phyloP scores from a whole-genome alignment of 2,329 filamentous ascomycete species.

The Cladosporium phlei region DNA sequence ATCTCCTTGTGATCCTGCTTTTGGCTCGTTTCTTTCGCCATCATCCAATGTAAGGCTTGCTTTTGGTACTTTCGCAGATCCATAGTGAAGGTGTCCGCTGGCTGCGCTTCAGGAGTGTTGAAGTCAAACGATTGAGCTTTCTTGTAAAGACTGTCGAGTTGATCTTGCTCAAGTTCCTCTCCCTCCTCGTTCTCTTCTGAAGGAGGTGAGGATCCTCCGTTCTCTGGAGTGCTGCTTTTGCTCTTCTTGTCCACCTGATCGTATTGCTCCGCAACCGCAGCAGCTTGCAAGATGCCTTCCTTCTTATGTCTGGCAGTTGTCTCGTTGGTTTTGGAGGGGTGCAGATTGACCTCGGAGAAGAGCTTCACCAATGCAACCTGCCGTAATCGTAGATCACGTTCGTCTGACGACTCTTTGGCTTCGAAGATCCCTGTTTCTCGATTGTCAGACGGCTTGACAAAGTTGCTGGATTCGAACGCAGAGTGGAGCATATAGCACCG shows the following conservation, averaged over 20 bases:
- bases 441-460: conserved; percentile 64
- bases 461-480: conserved; percentile 64
- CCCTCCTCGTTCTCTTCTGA: conserved; percentile 64
- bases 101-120: conserved; percentile 78
- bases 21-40: conserved; percentile 81
- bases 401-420: conserved; percentile 77
- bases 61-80: conserved; percentile 87
- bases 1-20: conserved; percentile 61
- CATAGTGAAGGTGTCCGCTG: conserved; percentile 76
- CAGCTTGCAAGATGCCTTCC: conserved; percentile 80
- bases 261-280: conserved; percentile 75
- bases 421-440: conserved; percentile 71
- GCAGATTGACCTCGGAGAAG: conserved; percentile 81
- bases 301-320: conserved; percentile 72
- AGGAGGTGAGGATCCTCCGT: conserved; percentile 51
- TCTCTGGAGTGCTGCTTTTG: conserved; percentile 33
- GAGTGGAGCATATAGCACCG: conserved; percentile 68
- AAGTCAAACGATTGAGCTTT: conserved; percentile 98
- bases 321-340: conserved; percentile 69
- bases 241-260: conserved; percentile 54
- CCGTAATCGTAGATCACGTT: conserved; percentile 74
- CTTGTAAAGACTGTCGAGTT: conserved; percentile 87
- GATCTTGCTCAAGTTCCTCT: conserved; percentile 87
- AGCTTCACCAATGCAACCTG: conserved; percentile 85
- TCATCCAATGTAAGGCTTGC: conserved; percentile 94